phyloP scores from a whole-genome alignment of 2,329 filamentous ascomycete genomes.

The Ramularia collo-cygni region DNA sequence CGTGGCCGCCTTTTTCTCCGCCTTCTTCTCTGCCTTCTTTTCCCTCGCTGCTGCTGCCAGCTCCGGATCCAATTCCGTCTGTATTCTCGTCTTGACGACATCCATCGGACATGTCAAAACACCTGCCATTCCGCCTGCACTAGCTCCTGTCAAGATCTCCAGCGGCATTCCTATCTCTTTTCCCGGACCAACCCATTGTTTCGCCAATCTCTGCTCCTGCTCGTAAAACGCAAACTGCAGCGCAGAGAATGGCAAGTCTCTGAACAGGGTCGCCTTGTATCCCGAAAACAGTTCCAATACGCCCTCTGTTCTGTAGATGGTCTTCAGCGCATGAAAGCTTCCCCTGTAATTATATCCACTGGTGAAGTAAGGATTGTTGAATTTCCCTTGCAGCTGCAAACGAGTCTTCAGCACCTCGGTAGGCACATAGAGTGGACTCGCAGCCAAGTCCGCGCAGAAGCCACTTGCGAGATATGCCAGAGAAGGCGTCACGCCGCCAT shows the following conservation, averaged over 20 bases:
- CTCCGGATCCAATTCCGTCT: conserved; percentile 72
- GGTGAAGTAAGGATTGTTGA: conserved; percentile 89
- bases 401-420: conserved; percentile 98
- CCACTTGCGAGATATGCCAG: conserved; percentile 81
- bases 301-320: conserved; percentile 78
- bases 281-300: conserved; percentile 83
- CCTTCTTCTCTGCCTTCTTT: conserved; percentile 13
- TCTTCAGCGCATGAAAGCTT: conserved; percentile 75
- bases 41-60: conserved; percentile 27
- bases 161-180: conserved; percentile 78
- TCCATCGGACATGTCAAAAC: conserved; percentile 93
- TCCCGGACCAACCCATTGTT: conserved; percentile 62
- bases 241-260: conserved; percentile 91
- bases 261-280: conserved; percentile 92
- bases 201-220: conserved; percentile 78
- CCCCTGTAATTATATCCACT: conserved; percentile 95
- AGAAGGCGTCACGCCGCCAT: conserved; percentile 72
- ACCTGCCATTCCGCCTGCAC: conserved; percentile 85
- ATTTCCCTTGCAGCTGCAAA: conserved; percentile 85
- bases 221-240: conserved; percentile 98
- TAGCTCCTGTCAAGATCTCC: conserved; percentile 82
- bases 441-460: conserved; percentile 87
- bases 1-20: neutral
- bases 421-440: conserved; percentile 89
- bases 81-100: conserved; percentile 92